Evolutionary conservation across 192 early-diverging fungal species (phyloP).

Genomic region (Lunasporangiospora selenospora): DNA sequence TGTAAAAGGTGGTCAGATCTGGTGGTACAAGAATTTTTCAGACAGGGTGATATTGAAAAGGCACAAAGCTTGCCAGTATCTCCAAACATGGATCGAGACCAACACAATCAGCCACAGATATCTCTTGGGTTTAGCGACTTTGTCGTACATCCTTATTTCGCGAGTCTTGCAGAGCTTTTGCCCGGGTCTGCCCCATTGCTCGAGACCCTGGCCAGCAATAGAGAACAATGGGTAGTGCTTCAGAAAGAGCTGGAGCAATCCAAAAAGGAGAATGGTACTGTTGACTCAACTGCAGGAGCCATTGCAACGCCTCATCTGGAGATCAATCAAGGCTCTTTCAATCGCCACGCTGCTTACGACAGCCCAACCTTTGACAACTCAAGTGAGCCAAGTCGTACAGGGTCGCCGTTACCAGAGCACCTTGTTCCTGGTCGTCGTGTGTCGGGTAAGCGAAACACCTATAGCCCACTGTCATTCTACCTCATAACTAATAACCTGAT

Average conservation of each 20-base stretch:
- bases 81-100: conserved; percentile 88
- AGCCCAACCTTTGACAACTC: no score
- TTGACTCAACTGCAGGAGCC: conserved; percentile 6
- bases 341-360: no score
- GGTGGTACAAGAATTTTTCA: conserved; percentile 86
- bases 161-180: conserved; percentile 79
- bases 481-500: not conserved
- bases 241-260: conserved; percentile 20
- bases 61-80: conserved; percentile 75
- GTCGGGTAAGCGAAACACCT: conserved; percentile 31
- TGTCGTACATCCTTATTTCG: conserved; percentile 88
- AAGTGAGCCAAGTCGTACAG: no score
- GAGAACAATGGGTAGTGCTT: conserved; percentile 60
- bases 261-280: not conserved
- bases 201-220: conserved; percentile 61
- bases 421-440: conserved; percentile 28
- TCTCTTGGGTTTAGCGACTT: conserved; percentile 85
- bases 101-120: conserved; percentile 75
- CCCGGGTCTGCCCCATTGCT: conserved; percentile 69
- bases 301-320: not conserved
- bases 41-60: conserved; percentile 88
- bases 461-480: no score
- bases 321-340: no score
- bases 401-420: conserved; percentile 15
- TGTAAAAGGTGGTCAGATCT: conserved; percentile 92